phyloP scores from a whole-genome alignment of 345 rosid genomes.

The Rhodomyrtus tomentosa region DNA sequence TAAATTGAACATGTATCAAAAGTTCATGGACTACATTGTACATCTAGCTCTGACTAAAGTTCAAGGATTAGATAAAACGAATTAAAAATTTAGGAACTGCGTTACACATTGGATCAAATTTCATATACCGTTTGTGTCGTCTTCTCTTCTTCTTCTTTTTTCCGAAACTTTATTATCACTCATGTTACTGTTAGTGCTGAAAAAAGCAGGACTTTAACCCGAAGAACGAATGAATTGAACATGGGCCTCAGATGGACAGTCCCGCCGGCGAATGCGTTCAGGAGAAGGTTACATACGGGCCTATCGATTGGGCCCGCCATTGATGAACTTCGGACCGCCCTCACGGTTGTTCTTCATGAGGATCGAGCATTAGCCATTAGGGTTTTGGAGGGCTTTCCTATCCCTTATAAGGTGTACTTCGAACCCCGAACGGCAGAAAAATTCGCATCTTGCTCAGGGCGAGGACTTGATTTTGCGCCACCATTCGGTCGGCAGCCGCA shows the following conservation, averaged over 20 bases:
- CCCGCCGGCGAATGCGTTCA: background rate
- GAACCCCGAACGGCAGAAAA: background rate
- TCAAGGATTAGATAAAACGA: no score
- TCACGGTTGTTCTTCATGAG: background rate
- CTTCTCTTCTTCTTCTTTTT: no score
- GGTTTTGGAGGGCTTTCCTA: background rate
- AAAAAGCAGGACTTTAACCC: no score
- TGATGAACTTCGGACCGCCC: background rate
- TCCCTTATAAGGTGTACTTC: background rate
- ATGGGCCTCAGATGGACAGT: background rate
- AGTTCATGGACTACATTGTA: accelerated
- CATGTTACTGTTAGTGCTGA: no score
- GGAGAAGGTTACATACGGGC: background rate
- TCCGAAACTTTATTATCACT: no score
- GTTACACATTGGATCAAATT: no score
- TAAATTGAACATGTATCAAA: accelerated
- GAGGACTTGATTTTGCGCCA: background rate
- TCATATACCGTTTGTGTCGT: no score
- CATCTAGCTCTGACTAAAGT: no score
- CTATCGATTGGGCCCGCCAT: background rate
- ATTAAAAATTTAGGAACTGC: no score
- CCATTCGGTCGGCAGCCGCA: background rate
- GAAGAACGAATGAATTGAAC: background rate
- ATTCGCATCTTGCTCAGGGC: background rate
- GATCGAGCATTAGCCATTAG: background rate